Conservation (phyloP, 768 basidiomycete species). For the Cystofilobasidium capitatum region DNA sequence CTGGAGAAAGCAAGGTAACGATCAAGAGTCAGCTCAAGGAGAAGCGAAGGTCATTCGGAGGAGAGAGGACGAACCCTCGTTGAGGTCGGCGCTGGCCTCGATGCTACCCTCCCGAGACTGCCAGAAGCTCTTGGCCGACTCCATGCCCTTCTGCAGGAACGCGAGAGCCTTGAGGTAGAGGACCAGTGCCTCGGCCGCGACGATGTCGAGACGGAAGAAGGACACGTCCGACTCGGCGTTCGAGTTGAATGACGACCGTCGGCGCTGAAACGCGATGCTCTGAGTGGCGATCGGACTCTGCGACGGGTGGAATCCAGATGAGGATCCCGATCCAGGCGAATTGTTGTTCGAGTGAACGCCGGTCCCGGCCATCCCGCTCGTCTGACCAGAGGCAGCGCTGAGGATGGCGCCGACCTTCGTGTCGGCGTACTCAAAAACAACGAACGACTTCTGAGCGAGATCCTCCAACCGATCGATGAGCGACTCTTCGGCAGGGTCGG, state of each 20-base stretch:
- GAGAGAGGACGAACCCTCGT: conserved; percentile 50
- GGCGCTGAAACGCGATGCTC: conserved; percentile 26
- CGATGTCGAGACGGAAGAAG: conserved; percentile 26
- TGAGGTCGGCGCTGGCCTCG: conserved; percentile 43
- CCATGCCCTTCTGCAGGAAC: conserved; percentile 86
- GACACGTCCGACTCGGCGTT: conserved; percentile 34
- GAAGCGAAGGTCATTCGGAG: too few species aligned
- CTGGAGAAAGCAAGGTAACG: conserved; percentile 29
- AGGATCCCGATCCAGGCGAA: conserved; percentile 22
- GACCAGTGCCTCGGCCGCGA: conserved; percentile 37
- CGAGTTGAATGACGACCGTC: conserved; percentile 36
- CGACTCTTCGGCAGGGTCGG: conserved; percentile 37
- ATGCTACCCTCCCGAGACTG: conserved; percentile 25
- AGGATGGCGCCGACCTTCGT: conserved; percentile 44
- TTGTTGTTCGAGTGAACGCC: conserved; percentile 9
- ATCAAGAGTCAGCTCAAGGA: not conserved
- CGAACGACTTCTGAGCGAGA: conserved; percentile 89
- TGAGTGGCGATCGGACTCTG: not conserved
- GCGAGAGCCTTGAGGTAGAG: conserved; percentile 50
- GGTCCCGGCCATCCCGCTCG: not conserved
- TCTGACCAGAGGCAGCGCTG: not conserved
- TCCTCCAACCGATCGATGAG: conserved; percentile 75
- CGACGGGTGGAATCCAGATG: conserved; percentile 20
- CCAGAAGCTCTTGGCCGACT: conserved; percentile 52
- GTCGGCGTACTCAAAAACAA: conserved; percentile 86